A percentile compares a stretch with the other conserved stretches of the same genome.
Evolutionary conservation across 257 asterid species (phyloP).

Genomic region (Linaria vulgaris): DNA sequence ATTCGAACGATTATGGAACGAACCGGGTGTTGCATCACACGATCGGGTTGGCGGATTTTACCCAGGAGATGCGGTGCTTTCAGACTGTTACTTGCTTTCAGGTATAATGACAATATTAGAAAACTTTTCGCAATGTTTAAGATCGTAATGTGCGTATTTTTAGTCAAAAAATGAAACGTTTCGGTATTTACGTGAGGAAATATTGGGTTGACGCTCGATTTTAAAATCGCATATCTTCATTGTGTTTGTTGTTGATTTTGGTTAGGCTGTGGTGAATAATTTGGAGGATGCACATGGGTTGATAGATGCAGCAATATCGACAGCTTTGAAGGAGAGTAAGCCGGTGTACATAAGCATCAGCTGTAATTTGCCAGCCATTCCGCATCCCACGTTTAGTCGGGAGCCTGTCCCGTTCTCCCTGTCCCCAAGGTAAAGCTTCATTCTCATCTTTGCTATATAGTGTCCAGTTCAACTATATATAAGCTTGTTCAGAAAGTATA

Average conservation of each 20-base stretch:
- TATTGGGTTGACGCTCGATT: no score
- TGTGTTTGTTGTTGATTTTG: neutral
- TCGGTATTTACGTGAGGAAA: no score
- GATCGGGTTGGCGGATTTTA: conserved; percentile 44
- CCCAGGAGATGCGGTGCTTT: conserved; percentile 43
- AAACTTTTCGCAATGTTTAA: no score
- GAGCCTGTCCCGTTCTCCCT: conserved; percentile 39
- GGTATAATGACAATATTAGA: conserved; percentile 28
- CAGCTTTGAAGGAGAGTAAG: conserved; percentile 44
- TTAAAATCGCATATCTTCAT: no score
- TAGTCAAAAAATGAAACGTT: no score
- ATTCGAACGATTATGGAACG: conserved; percentile 45
- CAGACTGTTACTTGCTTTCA: conserved; percentile 45
- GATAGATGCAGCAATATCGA: conserved; percentile 41
- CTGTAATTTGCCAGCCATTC: conserved; percentile 42
- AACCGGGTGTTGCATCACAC: conserved; percentile 41
- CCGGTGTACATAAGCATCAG: conserved; percentile 42
- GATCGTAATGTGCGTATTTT: no score
- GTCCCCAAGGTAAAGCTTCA: conserved; percentile 30
- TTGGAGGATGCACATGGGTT: conserved; percentile 43
- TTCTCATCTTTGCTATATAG: neutral
- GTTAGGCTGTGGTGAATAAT: conserved; percentile 43
- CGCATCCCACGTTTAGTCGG: conserved; percentile 40
- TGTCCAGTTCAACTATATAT: no score
- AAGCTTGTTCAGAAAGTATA: no score